A percentile compares a stretch with the other conserved stretches of the same genome.
Conservation (phyloP, 78 protist species). For the Chrysochromulina parva region DNA sequence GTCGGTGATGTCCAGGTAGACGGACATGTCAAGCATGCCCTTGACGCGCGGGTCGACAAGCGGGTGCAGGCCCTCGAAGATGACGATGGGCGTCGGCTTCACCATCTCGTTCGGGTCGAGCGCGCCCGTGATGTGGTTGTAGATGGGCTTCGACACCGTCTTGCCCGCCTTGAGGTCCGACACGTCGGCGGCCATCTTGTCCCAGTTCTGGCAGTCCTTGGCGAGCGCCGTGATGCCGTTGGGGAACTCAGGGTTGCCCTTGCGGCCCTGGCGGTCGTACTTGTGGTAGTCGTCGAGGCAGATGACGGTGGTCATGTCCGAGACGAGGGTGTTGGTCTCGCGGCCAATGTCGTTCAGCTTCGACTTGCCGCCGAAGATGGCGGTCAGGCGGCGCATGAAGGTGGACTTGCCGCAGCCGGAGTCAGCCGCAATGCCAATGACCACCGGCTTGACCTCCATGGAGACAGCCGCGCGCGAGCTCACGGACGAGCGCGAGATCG, state of each 20-base stretch:
- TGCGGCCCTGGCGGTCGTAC: slow-evolving; percentile 50
- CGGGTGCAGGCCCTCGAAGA: slow-evolving; percentile 62
- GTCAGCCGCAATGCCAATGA: slow-evolving; percentile 55
- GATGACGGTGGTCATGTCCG: slow-evolving; percentile 51
- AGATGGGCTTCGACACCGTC: slow-evolving; percentile 56
- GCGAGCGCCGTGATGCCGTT: slow-evolving; percentile 49
- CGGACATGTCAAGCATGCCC: slow-evolving; percentile 38
- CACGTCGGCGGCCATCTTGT: slow-evolving; percentile 46
- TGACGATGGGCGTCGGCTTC: slow-evolving; percentile 49
- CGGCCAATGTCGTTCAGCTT: slow-evolving; percentile 34
- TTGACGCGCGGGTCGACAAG: slow-evolving; percentile 43
- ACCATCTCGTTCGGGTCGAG: slow-evolving; percentile 45
- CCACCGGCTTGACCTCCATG: not conserved
- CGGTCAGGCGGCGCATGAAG: slow-evolving; percentile 54
- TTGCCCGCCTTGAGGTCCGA: slow-evolving; percentile 44
- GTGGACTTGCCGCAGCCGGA: slow-evolving; percentile 65
- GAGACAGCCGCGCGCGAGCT: too few species aligned
- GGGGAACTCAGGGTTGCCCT: slow-evolving; percentile 12
- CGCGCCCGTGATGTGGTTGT: slow-evolving; percentile 62
- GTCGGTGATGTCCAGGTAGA: slow-evolving; percentile 48
- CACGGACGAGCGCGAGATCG: too few species aligned
- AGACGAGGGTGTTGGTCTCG: slow-evolving; percentile 51
- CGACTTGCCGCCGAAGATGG: slow-evolving; percentile 40
- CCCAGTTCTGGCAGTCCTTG: slow-evolving; percentile 40
- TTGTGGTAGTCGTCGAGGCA: slow-evolving; percentile 63